Percentiles rank a stretch among this genome's conserved stretches.
Evolutionary conservation across 2,329 filamentous ascomycete genomes (phyloP).

Genomic region (Fragosphaeria purpurea): DNA sequence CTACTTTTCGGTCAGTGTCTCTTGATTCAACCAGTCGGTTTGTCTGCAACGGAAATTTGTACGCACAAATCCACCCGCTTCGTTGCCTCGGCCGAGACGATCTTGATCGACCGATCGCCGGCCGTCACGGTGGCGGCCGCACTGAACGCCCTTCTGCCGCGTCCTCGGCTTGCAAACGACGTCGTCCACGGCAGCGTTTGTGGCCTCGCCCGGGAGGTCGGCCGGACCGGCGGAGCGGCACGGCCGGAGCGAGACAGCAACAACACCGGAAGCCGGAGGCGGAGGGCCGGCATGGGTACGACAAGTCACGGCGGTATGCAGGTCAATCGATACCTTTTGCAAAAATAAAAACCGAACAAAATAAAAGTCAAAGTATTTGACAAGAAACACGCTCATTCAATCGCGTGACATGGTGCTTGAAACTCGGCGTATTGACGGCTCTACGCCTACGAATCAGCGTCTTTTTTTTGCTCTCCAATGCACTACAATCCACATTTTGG

Average conservation of each 20-base stretch:
- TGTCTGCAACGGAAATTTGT: neutral
- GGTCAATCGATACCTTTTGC: neutral
- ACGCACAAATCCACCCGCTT: constrained; percentile 9
- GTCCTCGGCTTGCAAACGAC: too few species aligned
- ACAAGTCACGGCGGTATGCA: neutral
- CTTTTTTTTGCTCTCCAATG: too few species aligned
- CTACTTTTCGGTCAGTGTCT: constrained; percentile 5
- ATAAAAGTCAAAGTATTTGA: too few species aligned
- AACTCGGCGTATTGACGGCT: too few species aligned
- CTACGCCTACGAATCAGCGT: too few species aligned
- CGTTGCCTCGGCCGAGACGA: constrained; percentile 15
- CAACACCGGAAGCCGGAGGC: constrained; percentile 1
- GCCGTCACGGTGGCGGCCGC: constrained; percentile 5
- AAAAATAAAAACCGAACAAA: too few species aligned
- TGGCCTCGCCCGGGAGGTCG: too few species aligned
- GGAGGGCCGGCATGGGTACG: neutral
- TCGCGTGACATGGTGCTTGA: too few species aligned
- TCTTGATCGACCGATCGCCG: constrained; percentile 7
- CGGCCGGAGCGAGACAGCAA: neutral
- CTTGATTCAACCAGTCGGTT: neutral
- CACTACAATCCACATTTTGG: too few species aligned
- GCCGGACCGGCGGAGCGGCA: neutral
- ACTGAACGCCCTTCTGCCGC: neutral
- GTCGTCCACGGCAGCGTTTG: too few species aligned
- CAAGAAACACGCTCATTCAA: too few species aligned